Percentiles rank a stretch among this genome's conserved stretches.
phyloP scores from a whole-genome alignment of 2,329 filamentous ascomycete species.

The Fusarium hainanense region DNA sequence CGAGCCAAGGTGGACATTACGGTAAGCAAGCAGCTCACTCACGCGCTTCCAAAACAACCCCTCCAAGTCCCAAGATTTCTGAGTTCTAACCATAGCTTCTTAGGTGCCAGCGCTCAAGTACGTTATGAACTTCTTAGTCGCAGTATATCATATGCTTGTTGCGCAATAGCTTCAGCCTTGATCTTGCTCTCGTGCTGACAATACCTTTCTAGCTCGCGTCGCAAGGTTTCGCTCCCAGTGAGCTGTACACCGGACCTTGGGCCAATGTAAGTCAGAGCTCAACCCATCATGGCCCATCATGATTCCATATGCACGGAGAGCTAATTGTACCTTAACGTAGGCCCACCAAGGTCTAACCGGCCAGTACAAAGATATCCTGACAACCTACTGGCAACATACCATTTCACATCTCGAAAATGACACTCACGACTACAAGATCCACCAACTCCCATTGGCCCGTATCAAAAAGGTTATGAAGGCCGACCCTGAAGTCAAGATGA shows the following conservation, averaged over 20 bases:
- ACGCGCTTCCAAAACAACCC: constrained; percentile 1
- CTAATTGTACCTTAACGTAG: constrained; percentile 55
- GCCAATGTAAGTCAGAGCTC: constrained; percentile 77
- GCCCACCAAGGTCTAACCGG: constrained; percentile 95
- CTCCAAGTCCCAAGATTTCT: neutral
- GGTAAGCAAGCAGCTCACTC: constrained; percentile 64
- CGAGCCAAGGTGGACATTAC: constrained; percentile 79
- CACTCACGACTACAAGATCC: constrained; percentile 97
- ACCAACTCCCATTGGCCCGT: constrained; percentile 94
- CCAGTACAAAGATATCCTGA: constrained; percentile 95
- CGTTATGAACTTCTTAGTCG: constrained; percentile 21
- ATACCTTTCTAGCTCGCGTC: constrained; percentile 74
- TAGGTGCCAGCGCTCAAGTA: constrained; percentile 62
- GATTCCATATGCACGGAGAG: neutral
- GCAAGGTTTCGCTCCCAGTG: constrained; percentile 89
- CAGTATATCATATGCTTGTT: neutral
- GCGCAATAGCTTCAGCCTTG: constrained; percentile 7
- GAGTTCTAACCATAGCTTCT: constrained; percentile 12
- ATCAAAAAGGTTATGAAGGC: constrained; percentile 99
- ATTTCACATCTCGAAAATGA: constrained; percentile 96
- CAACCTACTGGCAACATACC: constrained; percentile 99
- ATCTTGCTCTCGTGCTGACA: constrained; percentile 15
- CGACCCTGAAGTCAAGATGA: constrained; percentile 99
- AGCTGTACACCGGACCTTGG: constrained; percentile 94
- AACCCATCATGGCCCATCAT: neutral